phyloP scores from a whole-genome alignment of 345 rosid species.

The Linum trigynum region DNA sequence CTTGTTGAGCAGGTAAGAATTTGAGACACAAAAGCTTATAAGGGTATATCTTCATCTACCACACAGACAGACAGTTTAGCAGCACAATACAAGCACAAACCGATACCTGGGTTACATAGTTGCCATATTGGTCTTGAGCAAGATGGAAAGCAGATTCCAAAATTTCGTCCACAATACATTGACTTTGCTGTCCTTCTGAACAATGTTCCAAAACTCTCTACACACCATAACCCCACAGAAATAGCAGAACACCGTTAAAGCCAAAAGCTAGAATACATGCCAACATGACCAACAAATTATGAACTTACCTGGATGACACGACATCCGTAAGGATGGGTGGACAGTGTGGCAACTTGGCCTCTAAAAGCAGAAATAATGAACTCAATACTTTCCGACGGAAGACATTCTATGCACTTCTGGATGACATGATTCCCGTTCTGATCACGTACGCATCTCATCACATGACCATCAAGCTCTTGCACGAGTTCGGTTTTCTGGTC shows the following conservation, averaged over 20 bases:
- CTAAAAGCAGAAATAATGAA: slow-evolving; percentile 75
- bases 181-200: slow-evolving; percentile 61
- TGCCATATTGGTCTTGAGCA: slow-evolving; percentile 97
- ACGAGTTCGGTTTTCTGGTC: slow-evolving; percentile 73
- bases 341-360: slow-evolving; percentile 76
- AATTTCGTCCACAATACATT: slow-evolving; percentile 79
- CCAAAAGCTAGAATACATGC: slow-evolving; percentile 4
- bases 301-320: slow-evolving; percentile 83
- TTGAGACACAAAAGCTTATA: not conserved
- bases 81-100: not conserved
- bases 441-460: slow-evolving; percentile 86
- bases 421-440: slow-evolving; percentile 97
- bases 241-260: not conserved
- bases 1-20: too few relatives aligned
- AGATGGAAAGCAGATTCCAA: slow-evolving; percentile 69
- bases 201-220: slow-evolving; percentile 96
- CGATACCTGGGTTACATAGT: slow-evolving; percentile 91
- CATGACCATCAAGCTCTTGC: slow-evolving; percentile 83
- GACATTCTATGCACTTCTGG: slow-evolving; percentile 88
- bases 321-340: slow-evolving; percentile 96
- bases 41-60: not conserved
- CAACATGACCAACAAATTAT: slow-evolving; percentile 5
- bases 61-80: not conserved
- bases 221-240: slow-evolving; percentile 11
- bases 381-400: slow-evolving; percentile 67